These are phyloP conservation scores for Rubus idaeus DNA, from an alignment of 306 rosid species.

Conservation along the genomic window DNA sequence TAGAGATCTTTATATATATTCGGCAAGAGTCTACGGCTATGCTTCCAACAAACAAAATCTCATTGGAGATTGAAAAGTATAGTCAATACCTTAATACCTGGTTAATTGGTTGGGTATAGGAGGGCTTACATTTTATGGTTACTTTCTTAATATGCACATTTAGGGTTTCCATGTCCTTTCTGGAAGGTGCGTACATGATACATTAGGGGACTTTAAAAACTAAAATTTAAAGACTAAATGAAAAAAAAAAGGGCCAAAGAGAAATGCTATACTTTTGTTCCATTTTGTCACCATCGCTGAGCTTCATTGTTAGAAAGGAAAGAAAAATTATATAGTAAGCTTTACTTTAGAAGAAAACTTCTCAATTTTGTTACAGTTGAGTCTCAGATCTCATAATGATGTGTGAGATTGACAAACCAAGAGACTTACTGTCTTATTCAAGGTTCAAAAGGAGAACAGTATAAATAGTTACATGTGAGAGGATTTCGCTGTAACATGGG, in stretches of 20 bases:
- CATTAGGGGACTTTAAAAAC: conserved; percentile 18
- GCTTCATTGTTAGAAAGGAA: conserved; percentile 3
- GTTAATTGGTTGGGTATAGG: conserved; percentile 17
- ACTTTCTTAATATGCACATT: conserved; percentile 27
- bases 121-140: conserved; percentile 38
- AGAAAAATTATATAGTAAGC: background rate
- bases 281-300: background rate
- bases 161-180: conserved; percentile 47
- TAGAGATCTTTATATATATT: conserved; percentile 27
- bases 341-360: background rate
- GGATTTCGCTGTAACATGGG: background rate
- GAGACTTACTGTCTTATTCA: background rate
- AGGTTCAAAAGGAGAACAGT: conserved; percentile 12
- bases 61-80: conserved; percentile 17
- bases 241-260: background rate
- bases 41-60: background rate
- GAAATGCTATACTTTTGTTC: background rate
- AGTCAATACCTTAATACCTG: background rate
- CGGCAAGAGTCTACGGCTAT: conserved; percentile 12
- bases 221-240: background rate
- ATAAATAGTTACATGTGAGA: background rate
- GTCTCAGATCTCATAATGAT: conserved; percentile 18
- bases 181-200: conserved; percentile 39
- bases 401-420: background rate
- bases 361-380: background rate